phyloP scores from a whole-genome alignment of 2,329 filamentous ascomycete genomes.

The Hymenoscyphus albidus region DNA sequence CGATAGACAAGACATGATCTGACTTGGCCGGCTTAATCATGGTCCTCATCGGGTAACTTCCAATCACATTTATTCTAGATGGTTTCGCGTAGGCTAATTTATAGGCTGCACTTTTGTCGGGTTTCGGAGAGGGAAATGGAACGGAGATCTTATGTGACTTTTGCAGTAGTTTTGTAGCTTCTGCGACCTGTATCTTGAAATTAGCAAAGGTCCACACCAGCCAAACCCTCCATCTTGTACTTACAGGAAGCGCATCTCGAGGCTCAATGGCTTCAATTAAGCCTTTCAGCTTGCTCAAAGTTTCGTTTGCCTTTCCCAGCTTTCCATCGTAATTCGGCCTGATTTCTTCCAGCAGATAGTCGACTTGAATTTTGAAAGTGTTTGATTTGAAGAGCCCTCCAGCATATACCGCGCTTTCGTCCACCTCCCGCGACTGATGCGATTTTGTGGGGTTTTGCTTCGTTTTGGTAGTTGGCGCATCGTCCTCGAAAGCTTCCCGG shows the following conservation, averaged over 20 bases:
- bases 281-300: constrained; percentile 51
- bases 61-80: constrained; percentile 76
- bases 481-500: constrained; percentile 12
- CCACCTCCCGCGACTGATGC: constrained; percentile 23
- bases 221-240: constrained; percentile 5
- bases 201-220: not conserved
- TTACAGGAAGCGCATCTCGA: constrained; percentile 44
- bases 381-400: constrained; percentile 56
- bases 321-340: constrained; percentile 56
- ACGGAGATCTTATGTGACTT: constrained; percentile 66
- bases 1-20: constrained; percentile 58
- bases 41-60: constrained; percentile 77
- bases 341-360: constrained; percentile 57
- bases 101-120: constrained; percentile 72
- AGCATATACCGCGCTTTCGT: constrained; percentile 39
- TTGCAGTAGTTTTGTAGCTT: constrained; percentile 65
- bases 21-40: constrained; percentile 65
- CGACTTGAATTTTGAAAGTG: constrained; percentile 64
- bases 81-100: constrained; percentile 77
- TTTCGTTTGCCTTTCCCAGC: constrained; percentile 48
- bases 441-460: constrained; percentile 13
- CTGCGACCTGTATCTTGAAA: constrained; percentile 49
- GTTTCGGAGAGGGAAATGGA: constrained; percentile 80
- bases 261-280: constrained; percentile 54
- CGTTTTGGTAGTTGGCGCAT: constrained; percentile 10